Evolutionary conservation across 768 basidiomycete species (phyloP).

Genomic region (Auricularia auricula-judae): DNA sequence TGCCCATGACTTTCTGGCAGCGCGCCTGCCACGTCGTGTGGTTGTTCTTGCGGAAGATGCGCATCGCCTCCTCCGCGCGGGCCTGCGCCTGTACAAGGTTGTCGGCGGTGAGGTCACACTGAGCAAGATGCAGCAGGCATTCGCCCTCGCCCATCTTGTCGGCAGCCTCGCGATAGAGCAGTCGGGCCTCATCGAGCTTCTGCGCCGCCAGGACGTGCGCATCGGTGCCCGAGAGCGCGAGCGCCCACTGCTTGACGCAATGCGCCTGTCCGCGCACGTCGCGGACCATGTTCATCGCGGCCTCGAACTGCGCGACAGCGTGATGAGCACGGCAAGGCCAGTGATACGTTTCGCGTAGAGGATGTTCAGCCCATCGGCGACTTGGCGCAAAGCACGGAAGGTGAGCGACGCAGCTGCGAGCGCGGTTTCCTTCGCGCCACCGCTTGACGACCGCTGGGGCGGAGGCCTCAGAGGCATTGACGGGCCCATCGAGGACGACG

Average conservation of each 20-base stretch:
- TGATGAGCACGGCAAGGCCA: neutral
- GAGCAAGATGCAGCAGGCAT: neutral
- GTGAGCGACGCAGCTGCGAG: neutral
- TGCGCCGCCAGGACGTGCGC: neutral
- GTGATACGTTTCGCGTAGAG: neutral
- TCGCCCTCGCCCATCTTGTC: neutral
- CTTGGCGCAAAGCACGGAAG: neutral
- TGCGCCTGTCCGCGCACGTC: neutral
- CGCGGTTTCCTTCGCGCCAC: neutral
- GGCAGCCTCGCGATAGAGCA: neutral
- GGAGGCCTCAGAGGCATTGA: neutral
- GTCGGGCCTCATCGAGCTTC: neutral
- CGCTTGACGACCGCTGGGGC: neutral
- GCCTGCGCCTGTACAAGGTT: neutral
- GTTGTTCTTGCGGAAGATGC: neutral
- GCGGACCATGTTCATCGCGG: neutral
- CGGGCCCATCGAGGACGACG: neutral
- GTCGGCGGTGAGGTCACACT: neutral
- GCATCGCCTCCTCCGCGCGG: neutral
- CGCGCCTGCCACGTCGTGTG: neutral
- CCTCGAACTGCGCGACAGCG: neutral
- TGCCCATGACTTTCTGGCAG: neutral
- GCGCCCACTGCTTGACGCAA: neutral
- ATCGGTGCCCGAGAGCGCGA: neutral
- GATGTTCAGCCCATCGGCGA: neutral